Percentiles rank a stretch among this genome's conserved stretches.
phyloP scores from a whole-genome alignment of 441 rosid species.

The Manihot esculenta region DNA sequence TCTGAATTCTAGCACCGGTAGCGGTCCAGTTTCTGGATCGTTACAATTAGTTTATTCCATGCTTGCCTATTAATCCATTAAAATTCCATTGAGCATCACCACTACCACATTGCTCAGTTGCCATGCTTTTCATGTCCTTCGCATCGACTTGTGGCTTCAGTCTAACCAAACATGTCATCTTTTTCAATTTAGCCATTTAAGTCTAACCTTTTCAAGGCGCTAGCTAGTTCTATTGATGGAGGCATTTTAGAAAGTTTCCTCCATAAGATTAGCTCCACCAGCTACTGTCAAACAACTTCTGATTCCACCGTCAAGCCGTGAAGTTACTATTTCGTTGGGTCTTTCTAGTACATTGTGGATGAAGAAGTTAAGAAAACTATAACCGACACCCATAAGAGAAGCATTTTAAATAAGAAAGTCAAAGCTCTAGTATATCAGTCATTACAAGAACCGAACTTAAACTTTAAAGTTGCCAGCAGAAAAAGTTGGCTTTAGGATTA shows the following conservation, averaged over 20 bases:
- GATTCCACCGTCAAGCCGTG: constrained; percentile 35
- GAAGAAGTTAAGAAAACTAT: constrained; percentile 57
- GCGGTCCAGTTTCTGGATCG: too few species aligned
- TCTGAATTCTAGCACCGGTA: too few species aligned
- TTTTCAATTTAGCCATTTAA: constrained; percentile 66
- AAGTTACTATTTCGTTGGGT: constrained; percentile 74
- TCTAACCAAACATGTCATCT: constrained; percentile 87
- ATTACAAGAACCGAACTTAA: constrained; percentile 37
- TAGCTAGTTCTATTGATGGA: constrained; percentile 22
- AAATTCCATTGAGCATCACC: too few species aligned
- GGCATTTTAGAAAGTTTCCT: constrained; percentile 55
- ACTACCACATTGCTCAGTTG: too few species aligned
- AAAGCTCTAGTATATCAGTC: constrained; percentile 20
- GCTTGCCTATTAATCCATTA: too few species aligned
- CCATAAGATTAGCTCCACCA: constrained; percentile 81
- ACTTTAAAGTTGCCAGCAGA: constrained; percentile 49
- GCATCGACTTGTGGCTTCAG: constrained; percentile 76
- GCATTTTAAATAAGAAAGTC: constrained; percentile 51
- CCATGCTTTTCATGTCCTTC: constrained; percentile 78
- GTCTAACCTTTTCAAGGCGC: constrained; percentile 50
- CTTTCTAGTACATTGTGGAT: constrained; percentile 80
- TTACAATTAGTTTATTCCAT: too few species aligned
- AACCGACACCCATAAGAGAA: constrained; percentile 38
- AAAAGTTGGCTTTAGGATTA: constrained; percentile 82
- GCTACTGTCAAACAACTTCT: constrained; percentile 44